Base-by-base conservation (phyloP, 305 asterid genomes). In the Caryopteris hybrid region DNA sequence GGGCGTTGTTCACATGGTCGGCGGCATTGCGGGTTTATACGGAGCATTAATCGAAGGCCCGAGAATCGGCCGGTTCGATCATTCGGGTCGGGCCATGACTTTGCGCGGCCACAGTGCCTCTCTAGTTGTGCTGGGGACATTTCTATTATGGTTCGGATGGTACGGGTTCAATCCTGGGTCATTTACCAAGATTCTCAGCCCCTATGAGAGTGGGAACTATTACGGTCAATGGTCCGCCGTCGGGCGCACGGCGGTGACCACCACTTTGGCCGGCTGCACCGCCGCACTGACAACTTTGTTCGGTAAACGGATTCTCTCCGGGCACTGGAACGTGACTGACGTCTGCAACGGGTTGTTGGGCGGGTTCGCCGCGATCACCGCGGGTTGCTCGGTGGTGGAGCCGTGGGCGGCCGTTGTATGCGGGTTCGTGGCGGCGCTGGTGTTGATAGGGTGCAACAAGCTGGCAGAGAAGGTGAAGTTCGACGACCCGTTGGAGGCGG, bases 181-280 rank as follows among this genome's bases (percentile, higher is more conserved):
- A 0, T 92, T 92, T 17, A 85, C 74, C 50, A 78, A 63, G 42
- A 91, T 91, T 5, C 64, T 77, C 0, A 8, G 7, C 10, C 55
- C 96, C 0, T 89, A 92, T 56, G 9, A 13, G 0, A 20, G 67
- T 0, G 90, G 92, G 1, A 69, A 0, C 21, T 86, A 81, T 60
- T 92, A 92, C 74, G 98, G 98, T 0, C 95, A 88, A 58, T 92
- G 98, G 98, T 89, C 96, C 10, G 98, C 96, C 8, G 96, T 92
- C 3, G 98, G 98, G 0, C 77, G 98, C 0, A 92, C 96, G 8
- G 98, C 96, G 2, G 98, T 92, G 0, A 92, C 98, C 18, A 92
- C 98, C 34, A 87, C 96, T 0, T 22, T 92, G 4, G 94, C 98
- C 0, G 98, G 98, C 2, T 89, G 98, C 82, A 87, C 96, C 23